Evolutionary conservation across 768 basidiomycete species (phyloP).

Genomic region (Suillus plorans): DNA sequence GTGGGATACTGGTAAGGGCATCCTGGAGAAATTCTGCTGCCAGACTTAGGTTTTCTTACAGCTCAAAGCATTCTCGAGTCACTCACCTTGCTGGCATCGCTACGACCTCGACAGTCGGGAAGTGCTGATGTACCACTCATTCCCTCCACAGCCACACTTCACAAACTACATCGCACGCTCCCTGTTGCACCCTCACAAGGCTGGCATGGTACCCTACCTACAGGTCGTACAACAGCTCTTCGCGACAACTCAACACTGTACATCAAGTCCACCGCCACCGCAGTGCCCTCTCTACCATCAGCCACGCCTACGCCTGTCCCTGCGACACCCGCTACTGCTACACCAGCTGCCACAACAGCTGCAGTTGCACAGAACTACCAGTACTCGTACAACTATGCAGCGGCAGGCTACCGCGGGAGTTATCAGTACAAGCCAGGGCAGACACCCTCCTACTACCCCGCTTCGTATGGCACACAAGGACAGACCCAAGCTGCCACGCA

Average conservation of each 20-base stretch:
- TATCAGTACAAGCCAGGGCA: slow-evolving; percentile 41
- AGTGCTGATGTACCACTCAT: slow-evolving; percentile 47
- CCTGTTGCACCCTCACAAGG: slow-evolving; percentile 58
- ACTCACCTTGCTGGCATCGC: slow-evolving; percentile 61
- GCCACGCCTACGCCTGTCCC: slow-evolving; percentile 36
- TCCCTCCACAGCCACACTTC: slow-evolving; percentile 65
- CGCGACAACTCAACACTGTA: slow-evolving; percentile 76
- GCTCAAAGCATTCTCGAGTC: slow-evolving; percentile 76
- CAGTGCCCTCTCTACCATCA: slow-evolving; percentile 32
- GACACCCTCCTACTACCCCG: slow-evolving; percentile 31
- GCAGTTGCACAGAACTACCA: slow-evolving; percentile 29
- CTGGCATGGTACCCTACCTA: slow-evolving; percentile 74
- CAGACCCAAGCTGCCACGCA: slow-evolving; percentile 31
- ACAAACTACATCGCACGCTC: slow-evolving; percentile 68
- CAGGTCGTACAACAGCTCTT: slow-evolving; percentile 56
- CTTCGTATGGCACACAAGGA: slow-evolving; percentile 24
- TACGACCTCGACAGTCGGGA: slow-evolving; percentile 62
- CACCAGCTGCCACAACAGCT: slow-evolving; percentile 24
- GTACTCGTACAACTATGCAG: slow-evolving; percentile 38
- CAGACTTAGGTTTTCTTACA: slow-evolving; percentile 30
- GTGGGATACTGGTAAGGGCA: slow-evolving; percentile 71
- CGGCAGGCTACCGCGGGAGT: slow-evolving; percentile 27
- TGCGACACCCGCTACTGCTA: slow-evolving; percentile 22
- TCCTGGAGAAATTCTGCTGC: slow-evolving; percentile 11
- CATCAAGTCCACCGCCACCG: slow-evolving; percentile 47